Evolutionary conservation across 2,329 filamentous ascomycete genomes (phyloP).

Genomic region (Epichloe coenophiala): DNA sequence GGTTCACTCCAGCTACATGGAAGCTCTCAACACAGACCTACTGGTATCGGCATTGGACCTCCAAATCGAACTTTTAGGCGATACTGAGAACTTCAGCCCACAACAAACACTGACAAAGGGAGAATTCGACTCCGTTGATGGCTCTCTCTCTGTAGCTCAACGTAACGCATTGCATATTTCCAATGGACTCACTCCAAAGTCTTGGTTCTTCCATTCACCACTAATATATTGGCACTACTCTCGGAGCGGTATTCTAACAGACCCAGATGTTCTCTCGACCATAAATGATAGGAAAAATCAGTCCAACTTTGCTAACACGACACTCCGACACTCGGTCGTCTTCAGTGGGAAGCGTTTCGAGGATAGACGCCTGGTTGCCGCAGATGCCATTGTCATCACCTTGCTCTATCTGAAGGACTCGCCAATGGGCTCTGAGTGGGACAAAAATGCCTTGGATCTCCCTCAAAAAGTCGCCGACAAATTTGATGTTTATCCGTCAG

Average conservation of each 20-base stretch:
- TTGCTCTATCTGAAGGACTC: constrained; percentile 56
- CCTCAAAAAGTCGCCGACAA: constrained; percentile 33
- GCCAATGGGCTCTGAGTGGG: constrained; percentile 51
- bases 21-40: constrained; percentile 53
- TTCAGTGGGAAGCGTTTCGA: constrained; percentile 71
- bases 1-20: constrained; percentile 72
- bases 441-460: constrained; percentile 41
- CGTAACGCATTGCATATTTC: constrained; percentile 44
- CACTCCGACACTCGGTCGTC: constrained; percentile 63
- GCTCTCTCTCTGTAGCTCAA: constrained; percentile 27
- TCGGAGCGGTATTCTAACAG: constrained; percentile 39
- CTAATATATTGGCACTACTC: constrained; percentile 69
- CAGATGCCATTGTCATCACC: constrained; percentile 67
- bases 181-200: constrained; percentile 46
- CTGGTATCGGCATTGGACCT: constrained; percentile 54
- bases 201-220: constrained; percentile 74
- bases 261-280: constrained; percentile 51
- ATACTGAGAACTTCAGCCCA: constrained; percentile 42
- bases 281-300: constrained; percentile 52
- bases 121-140: constrained; percentile 14
- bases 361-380: constrained; percentile 52
- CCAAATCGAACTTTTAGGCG: constrained; percentile 55
- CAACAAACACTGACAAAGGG: constrained; percentile 18
- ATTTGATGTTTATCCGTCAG: constrained; percentile 53
- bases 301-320: constrained; percentile 57